Evolutionary conservation across 1,139 yeast species (phyloP), one percentile per base, ranked within the genome.

Genomic region (Saccharomyces hybrid): DNA sequence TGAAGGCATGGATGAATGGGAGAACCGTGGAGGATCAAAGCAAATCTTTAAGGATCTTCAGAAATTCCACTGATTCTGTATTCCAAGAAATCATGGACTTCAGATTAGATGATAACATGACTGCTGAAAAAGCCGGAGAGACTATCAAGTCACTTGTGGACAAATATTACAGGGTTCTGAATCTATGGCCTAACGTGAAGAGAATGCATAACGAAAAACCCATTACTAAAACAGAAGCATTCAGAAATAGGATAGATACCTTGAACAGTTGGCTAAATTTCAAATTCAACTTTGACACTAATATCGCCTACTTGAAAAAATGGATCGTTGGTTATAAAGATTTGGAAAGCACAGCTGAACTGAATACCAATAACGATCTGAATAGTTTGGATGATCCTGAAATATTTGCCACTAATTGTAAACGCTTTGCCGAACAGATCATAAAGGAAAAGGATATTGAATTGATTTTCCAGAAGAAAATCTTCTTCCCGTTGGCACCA

Each of bases 381-480:
- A 38, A 38, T 38, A 20, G 23, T 20, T 8, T 38, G 4, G 44
- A 20, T 38, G 44, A 38, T 38, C 44, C 44, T 0, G 44, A 1
- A 8, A 69, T 23, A 14, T 51, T 51, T 23, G 31, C 42, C 26
- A 26, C 44, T 30, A 86, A 82, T 59, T 83, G 83, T 56, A 77
- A 81, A 56, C 81, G 91, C 0, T 81, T 93, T 63, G 96, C 96
- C 1, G 98, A 93, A 64, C 78, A 87, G 54, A 78, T 90, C 52
- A 78, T 91, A 77, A 90, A 88, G 63, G 97, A 89, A 62, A 88
- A 88, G 62, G 95, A 88, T 58, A 83, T 91, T 25, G 84, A 82
- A 58, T 77, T 82, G 11, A 80, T 89, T n/a, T 90, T 83, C 67
- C 74, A 75, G 49, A 80, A 77, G 60, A 71, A 74, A 54, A 64